phyloP scores from a whole-genome alignment of 768 basidiomycete species.

The Candolleomyces efflorescens region DNA sequence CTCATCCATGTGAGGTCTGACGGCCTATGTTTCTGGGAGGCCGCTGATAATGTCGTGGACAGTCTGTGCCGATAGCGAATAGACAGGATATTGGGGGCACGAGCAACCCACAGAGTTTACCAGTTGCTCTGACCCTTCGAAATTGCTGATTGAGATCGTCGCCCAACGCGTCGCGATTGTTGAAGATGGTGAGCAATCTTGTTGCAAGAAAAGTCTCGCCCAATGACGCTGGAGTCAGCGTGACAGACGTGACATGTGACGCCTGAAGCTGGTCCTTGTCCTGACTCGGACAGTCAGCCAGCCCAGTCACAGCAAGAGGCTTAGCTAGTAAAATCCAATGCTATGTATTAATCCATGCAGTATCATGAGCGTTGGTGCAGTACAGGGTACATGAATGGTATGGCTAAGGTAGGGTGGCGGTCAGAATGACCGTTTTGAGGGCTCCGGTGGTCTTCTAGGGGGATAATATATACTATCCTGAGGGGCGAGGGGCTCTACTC shows the following conservation, averaged over 20 bases:
- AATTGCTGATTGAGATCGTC: too few relatives aligned
- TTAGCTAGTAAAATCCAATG: not conserved
- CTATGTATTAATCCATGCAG: conserved; percentile 1
- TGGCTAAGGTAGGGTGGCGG: not conserved
- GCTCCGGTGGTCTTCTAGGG: not conserved
- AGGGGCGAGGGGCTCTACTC: not conserved
- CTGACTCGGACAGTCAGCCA: too few relatives aligned
- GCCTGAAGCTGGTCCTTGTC: too few relatives aligned
- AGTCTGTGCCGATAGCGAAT: too few relatives aligned
- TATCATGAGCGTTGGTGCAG: not conserved
- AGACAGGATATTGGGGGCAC: too few relatives aligned
- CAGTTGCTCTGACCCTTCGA: too few relatives aligned
- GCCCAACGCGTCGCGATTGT: not conserved
- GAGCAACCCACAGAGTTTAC: too few relatives aligned
- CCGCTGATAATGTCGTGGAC: too few relatives aligned
- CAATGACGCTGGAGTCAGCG: not conserved
- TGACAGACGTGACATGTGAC: not conserved
- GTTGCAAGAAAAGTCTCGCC: not conserved
- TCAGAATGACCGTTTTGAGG: not conserved
- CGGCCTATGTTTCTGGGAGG: not conserved
- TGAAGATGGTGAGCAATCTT: not conserved
- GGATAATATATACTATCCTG: not conserved
- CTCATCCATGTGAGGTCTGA: conserved; percentile 60
- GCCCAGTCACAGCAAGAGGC: too few relatives aligned
- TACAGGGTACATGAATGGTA: conserved; percentile 5